Evolutionary conservation across 768 basidiomycete species (phyloP), one percentile per base, ranked within the genome.

Genomic region (Cyclocybe aegerita): DNA sequence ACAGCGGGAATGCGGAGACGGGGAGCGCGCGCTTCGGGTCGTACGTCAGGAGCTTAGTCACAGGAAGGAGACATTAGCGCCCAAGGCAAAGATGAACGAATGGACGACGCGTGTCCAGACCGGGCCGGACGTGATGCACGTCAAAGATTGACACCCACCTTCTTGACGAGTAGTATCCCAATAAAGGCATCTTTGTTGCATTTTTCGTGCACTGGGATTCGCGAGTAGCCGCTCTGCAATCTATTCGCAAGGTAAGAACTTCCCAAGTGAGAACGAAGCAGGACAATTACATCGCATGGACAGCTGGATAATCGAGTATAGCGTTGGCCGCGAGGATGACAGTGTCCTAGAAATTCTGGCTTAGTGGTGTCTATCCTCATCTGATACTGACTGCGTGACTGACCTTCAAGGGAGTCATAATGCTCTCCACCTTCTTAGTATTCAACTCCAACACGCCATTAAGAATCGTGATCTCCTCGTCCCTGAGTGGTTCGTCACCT

Each of bases 181-280:
- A 88, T 69, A 63, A 93, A 97, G 8, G 86, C 77, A n/a, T 80
- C 64, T n/a, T 82, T 80, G 39, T 88, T 77, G 1, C 79, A 81
- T 4, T 86, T 78, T 53, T 83, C 81, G 60, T 96, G 91, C 0
- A 98, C 80, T 0, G 95, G 95, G 60, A 98, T 90, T 14, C 95
- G 85, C 1, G 93, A 95, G 64, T 96, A 97, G 0, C 95, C 95
- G 56, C 85, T 88, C 17, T 76, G 65, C 31, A 89, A 67, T 36
- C 85, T 88, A 57, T n/a, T 48, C 7, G 30, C 30, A 17, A 16
- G 3, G 34, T 29, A 39, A 31, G 45, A 41, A 53, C 54, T 16
- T 3, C 47, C 42, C 42, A 15, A 38, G 11, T 35, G 9, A 38
- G 4, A 46, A 39, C 7, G 23, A 30, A 38, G 48, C 7, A 38